phyloP scores from a whole-genome alignment of 1,139 yeast genomes.

The Yarrowia galli region DNA sequence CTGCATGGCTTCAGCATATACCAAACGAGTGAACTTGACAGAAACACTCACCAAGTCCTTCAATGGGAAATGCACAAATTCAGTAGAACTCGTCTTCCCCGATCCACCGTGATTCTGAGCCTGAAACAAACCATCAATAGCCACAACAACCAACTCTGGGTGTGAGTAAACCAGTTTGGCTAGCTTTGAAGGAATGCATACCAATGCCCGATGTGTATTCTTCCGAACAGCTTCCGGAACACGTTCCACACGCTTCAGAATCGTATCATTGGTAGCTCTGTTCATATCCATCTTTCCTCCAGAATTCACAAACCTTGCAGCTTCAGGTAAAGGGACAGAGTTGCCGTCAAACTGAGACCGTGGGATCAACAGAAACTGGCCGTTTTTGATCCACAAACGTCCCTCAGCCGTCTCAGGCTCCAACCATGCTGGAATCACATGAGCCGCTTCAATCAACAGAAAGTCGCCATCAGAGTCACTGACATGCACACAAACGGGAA shows the following conservation, averaged over 20 bases:
- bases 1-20: slow-evolving; percentile 44
- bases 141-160: slow-evolving; percentile 42
- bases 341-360: slow-evolving; percentile 39
- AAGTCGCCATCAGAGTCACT: slow-evolving; percentile 67
- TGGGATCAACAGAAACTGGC: slow-evolving; percentile 45
- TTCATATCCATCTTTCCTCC: slow-evolving; percentile 2
- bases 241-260: slow-evolving; percentile 37
- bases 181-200: slow-evolving; percentile 42
- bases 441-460: slow-evolving; percentile 59
- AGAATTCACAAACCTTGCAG: slow-evolving; percentile 37
- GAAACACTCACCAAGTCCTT: slow-evolving; percentile 44
- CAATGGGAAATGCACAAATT: background rate
- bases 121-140: slow-evolving; percentile 40
- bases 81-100: background rate
- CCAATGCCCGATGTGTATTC: slow-evolving; percentile 42
- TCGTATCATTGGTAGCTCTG: slow-evolving; percentile 37
- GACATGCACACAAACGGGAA: slow-evolving; percentile 57
- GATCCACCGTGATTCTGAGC: slow-evolving; percentile 35
- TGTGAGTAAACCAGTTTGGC: slow-evolving; percentile 43
- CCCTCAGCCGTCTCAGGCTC: slow-evolving; percentile 54
- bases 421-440: slow-evolving; percentile 57
- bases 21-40: slow-evolving; percentile 44
- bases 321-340: slow-evolving; percentile 38
- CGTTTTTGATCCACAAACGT: slow-evolving; percentile 50
- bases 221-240: slow-evolving; percentile 39